These are phyloP conservation scores for Claviceps sorghi DNA, from an alignment of 2,329 filamentous ascomycete species.

Conservation along the genomic window DNA sequence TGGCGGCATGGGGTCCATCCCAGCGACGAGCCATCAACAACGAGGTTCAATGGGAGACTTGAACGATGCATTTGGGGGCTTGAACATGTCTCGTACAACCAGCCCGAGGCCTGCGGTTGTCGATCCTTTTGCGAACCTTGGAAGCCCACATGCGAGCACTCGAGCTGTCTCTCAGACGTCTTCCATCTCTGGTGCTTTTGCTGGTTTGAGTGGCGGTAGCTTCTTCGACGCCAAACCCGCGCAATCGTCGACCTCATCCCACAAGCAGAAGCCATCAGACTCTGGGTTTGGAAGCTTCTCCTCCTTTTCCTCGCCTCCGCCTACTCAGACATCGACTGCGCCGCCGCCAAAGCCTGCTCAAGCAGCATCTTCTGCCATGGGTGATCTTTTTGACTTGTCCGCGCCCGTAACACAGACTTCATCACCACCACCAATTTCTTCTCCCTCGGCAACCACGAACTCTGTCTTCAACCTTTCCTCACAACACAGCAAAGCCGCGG, in stretches of 20 bases:
- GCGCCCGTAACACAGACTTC: conserved; percentile 32
- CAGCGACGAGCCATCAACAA: conserved; percentile 32
- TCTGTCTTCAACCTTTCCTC: conserved; percentile 75
- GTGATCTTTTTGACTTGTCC: conserved; percentile 70
- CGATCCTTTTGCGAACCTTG: conserved; percentile 49
- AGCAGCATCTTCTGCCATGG: conserved; percentile 45
- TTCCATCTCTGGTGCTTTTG: conserved; percentile 29
- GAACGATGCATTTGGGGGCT: conserved; percentile 55
- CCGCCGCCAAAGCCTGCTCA: conserved; percentile 25
- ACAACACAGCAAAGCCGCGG: conserved; percentile 30
- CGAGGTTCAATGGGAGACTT: conserved; percentile 45
- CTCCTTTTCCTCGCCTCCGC: conserved; percentile 35
- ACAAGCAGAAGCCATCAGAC: conserved; percentile 37
- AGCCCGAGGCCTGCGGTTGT: conserved; percentile 27
- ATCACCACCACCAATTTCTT: conserved; percentile 26
- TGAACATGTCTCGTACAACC: conserved; percentile 28
- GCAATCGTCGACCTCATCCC: conserved; percentile 35
- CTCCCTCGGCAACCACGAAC: conserved; percentile 26
- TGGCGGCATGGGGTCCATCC: conserved; percentile 49
- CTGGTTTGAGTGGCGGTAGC: conserved; percentile 52
- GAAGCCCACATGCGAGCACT: conserved; percentile 20
- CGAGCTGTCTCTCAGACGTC: conserved; percentile 20
- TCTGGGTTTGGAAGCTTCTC: conserved; percentile 55
- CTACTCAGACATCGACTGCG: conserved; percentile 16
- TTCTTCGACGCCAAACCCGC: conserved; percentile 70